Conservation (phyloP, 2,329 filamentous ascomycete genomes). For the Cordyceps cateniannulata region DNA sequence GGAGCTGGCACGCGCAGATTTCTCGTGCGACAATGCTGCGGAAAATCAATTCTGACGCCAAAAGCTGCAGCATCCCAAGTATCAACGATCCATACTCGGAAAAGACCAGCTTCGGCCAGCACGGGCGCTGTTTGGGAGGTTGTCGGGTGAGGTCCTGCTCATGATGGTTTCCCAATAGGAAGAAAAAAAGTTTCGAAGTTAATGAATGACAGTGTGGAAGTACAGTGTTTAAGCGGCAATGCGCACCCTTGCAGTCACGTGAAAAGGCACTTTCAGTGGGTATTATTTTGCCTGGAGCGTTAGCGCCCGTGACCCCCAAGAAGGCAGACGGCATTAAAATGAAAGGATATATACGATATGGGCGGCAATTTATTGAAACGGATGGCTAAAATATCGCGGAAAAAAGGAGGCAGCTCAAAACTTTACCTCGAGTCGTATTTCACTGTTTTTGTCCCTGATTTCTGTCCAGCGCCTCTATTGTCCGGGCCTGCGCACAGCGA, state of each 20-base stretch:
- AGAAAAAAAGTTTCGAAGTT: constrained; percentile 14
- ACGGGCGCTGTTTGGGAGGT: not conserved
- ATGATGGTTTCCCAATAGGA: not conserved
- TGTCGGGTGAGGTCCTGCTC: constrained; percentile 2
- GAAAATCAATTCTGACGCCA: not conserved
- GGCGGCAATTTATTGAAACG: not conserved
- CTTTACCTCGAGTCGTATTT: too few species aligned
- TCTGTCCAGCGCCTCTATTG: not conserved
- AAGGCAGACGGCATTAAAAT: not conserved
- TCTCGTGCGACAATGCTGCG: not conserved
- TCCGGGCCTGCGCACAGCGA: too few species aligned
- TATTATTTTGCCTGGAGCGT: not conserved
- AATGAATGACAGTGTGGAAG: constrained; percentile 11
- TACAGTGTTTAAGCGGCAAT: not conserved
- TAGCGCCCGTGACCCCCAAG: not conserved
- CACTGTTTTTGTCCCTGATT: not conserved
- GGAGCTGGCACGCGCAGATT: not conserved
- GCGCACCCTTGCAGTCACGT: constrained; percentile 7
- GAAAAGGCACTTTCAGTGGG: not conserved
- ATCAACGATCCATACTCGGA: not conserved
- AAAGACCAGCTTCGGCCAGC: not conserved
- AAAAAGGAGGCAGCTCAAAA: not conserved
- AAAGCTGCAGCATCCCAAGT: not conserved
- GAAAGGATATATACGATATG: not conserved
- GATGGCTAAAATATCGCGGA: not conserved